Base-by-base conservation (phyloP, 1,284 basidiomycete genomes). In the Takashimella tepidaria region DNA sequence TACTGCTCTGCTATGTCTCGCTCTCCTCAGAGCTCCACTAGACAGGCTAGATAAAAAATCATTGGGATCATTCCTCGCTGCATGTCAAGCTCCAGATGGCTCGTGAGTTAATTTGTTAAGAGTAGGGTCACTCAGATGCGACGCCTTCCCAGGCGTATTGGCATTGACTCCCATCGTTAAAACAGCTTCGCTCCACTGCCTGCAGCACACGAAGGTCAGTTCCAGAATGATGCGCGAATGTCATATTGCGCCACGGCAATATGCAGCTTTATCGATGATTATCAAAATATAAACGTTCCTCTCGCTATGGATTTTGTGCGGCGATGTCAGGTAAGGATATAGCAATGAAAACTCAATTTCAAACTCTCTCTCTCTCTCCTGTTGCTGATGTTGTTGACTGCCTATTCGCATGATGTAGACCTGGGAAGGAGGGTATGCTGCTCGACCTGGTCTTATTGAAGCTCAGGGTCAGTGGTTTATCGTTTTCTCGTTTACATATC, bases 391-490 rank as follows among this genome's bases (percentile, higher is more conserved):
- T 37, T 37, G 31, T 16, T 37, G 46, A 8, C 52, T 47, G 16
- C 13, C 13, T 22, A 6, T 23, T 44, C 49, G 45, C 37, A 45
- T 45, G 3, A 23, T n/a, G 2, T 68, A 96, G 90, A 86, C 86
- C 10, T 91, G 91, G 69, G 93, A 98, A 79, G 92, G 92, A 21
- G 92, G 89, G 0, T 98, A 90, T 66, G 89, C 88, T 0, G 89
- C 92, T 67, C 79, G 82, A 1, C 86, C 89, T 0, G 81, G 80
- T 27, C 82, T 66, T 1, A 61, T 86, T 41, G 95, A 98, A 75
- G 87, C 91, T 3, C 86, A 93, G 72, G 91, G 90, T 85, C 55
- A 41, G n/a, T n/a, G n/a, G n/a, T n/a, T n/a, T n/a, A n/a, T n/a
- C n/a, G n/a, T n/a, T n/a, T 27, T 23, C 26, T 5, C 22, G 25